Conservation (phyloP, 805 yeast genomes). For the Ogataea thermomethanolica region DNA sequence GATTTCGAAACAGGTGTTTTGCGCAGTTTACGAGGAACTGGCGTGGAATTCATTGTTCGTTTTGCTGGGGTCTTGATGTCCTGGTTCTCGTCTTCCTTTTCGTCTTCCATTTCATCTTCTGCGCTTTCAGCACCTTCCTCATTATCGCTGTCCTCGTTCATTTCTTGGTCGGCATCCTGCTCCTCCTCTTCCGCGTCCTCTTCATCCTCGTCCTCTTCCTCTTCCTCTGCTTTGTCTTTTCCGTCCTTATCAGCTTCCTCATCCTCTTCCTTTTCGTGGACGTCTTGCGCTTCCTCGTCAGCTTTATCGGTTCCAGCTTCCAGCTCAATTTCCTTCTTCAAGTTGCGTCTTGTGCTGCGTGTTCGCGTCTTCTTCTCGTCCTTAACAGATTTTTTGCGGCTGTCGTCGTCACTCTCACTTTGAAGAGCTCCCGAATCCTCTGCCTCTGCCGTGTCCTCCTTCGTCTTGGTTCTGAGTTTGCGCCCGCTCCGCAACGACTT, state of each 20-base stretch:
- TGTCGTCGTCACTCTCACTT: slow-evolving; percentile 3
- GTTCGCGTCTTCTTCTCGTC: slow-evolving; percentile 11
- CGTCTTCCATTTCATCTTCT: slow-evolving; percentile 4
- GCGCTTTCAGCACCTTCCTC: slow-evolving; percentile 6
- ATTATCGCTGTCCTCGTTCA: slow-evolving; percentile 3
- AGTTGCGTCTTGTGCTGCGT: slow-evolving; percentile 19
- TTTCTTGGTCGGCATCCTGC: slow-evolving; percentile 7
- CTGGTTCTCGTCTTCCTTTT: slow-evolving; percentile 1
- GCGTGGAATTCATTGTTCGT: slow-evolving; percentile 12
- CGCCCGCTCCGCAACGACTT: slow-evolving; percentile 11
- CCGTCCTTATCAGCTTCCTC: slow-evolving; percentile 4
- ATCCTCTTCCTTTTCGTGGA: slow-evolving; percentile 3
- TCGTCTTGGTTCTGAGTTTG: slow-evolving; percentile 9
- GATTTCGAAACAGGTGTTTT: slow-evolving; percentile 17
- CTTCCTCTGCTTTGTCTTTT: background rate
- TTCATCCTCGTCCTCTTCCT: slow-evolving; percentile 6
- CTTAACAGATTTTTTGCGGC: slow-evolving; percentile 3
- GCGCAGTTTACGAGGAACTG: slow-evolving; percentile 17
- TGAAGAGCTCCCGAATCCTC: slow-evolving; percentile 2
- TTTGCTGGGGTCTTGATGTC: slow-evolving; percentile 14
- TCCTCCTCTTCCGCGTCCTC: slow-evolving; percentile 5
- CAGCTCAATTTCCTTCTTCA: slow-evolving; percentile 14
- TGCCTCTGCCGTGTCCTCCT: slow-evolving; percentile 7
- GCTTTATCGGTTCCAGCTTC: slow-evolving; percentile 4
- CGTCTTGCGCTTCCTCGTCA: background rate